These are phyloP conservation scores for Inga leiocalycina DNA, from an alignment of 306 rosid genomes.

Conservation along the genomic window DNA sequence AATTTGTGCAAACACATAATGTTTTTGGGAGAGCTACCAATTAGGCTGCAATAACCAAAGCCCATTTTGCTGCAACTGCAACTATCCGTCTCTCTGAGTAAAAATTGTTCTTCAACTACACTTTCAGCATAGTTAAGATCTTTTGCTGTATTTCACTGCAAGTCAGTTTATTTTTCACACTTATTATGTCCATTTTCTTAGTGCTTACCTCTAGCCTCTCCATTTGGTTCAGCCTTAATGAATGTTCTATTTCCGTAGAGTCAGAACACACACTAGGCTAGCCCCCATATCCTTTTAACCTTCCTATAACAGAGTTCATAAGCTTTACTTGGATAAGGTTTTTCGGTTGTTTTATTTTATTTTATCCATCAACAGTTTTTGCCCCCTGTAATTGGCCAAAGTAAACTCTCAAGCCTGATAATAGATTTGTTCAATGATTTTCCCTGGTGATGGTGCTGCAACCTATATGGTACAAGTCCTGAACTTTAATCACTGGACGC, in stretches of 20 bases:
- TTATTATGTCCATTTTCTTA: not conserved
- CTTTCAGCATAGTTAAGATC: not conserved
- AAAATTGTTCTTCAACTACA: not conserved
- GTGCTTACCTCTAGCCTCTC: not conserved
- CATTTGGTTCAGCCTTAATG: constrained; percentile 27
- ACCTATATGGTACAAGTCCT: constrained; percentile 58
- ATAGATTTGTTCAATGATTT: constrained; percentile 33
- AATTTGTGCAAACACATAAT: too few species aligned
- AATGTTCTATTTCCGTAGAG: constrained; percentile 78
- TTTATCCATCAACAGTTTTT: not conserved
- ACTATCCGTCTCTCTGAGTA: not conserved
- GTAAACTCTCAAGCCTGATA: constrained; percentile 14
- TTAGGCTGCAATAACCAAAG: too few species aligned
- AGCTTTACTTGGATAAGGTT: constrained; percentile 75
- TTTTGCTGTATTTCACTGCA: not conserved
- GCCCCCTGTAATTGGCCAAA: constrained; percentile 2
- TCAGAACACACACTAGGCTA: constrained; percentile 63
- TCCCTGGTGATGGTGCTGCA: constrained; percentile 75
- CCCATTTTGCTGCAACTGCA: too few species aligned
- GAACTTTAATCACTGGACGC: not conserved
- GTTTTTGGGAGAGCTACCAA: too few species aligned
- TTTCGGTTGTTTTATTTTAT: constrained; percentile 12
- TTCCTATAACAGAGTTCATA: constrained; percentile 60
- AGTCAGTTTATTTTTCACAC: not conserved
- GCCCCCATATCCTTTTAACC: constrained; percentile 62